Conservation (phyloP, 176 grass and related monocot genomes). For the Oryza meyeriana region DNA sequence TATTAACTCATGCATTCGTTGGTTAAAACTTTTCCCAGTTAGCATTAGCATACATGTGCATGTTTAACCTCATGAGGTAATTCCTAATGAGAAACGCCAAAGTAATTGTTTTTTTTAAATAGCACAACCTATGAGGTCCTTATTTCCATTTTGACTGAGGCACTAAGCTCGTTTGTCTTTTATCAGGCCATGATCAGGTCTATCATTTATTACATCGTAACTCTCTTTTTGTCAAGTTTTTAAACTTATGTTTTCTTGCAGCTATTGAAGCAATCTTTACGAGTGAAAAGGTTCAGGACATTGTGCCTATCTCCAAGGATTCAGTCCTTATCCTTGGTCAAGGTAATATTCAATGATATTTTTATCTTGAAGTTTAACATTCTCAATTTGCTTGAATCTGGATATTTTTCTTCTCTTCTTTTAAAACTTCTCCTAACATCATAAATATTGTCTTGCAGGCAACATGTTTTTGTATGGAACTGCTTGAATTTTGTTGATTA, state of each 20-base stretch:
- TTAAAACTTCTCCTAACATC: neutral
- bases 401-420: slow-evolving; percentile 12
- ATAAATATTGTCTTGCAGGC: slow-evolving; percentile 36
- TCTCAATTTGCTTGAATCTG: slow-evolving; percentile 7
- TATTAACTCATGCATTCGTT: slow-evolving; percentile 6
- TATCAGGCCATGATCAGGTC: neutral
- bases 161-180: slow-evolving; percentile 21
- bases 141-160: neutral
- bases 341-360: slow-evolving; percentile 43
- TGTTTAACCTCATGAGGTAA: slow-evolving; percentile 5
- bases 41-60: neutral
- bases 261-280: slow-evolving; percentile 82
- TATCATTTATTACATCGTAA: neutral
- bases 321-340: slow-evolving; percentile 80
- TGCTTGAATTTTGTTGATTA: slow-evolving; percentile 45
- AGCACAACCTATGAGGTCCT: neutral
- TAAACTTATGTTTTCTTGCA: slow-evolving; percentile 43
- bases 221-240: neutral
- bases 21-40: neutral
- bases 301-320: slow-evolving; percentile 74
- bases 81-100: neutral
- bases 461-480: slow-evolving; percentile 57
- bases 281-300: slow-evolving; percentile 77
- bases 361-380: neutral
- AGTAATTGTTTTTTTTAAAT: neutral